Conservation (phyloP, 108 stramenopile genomes). For the Pseudonitzschia multiseries region DNA sequence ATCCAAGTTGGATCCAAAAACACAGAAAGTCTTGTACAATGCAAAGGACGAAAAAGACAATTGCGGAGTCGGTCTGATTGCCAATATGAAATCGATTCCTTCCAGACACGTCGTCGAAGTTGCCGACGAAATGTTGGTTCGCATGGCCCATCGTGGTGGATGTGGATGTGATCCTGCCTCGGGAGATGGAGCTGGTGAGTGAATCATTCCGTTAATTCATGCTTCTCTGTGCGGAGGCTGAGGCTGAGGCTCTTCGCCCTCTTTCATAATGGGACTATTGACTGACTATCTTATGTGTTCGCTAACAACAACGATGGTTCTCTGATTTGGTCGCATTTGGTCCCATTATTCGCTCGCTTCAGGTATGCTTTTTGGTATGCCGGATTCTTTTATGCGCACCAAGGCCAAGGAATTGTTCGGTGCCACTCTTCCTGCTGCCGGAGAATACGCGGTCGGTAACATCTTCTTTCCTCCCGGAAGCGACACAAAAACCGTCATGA, state of each 20-base stretch:
- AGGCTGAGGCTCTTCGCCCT: too few relatives aligned
- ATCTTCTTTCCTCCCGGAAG: constrained; percentile 92
- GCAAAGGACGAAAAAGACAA: constrained; percentile 78
- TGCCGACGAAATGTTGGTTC: constrained; percentile 96
- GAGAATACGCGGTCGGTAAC: constrained; percentile 92
- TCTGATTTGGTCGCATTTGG: too few relatives aligned
- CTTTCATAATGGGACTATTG: too few relatives aligned
- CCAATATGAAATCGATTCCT: constrained; percentile 79
- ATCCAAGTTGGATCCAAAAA: constrained; percentile 27
- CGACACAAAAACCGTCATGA: constrained; percentile 56
- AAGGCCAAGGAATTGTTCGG: constrained; percentile 77
- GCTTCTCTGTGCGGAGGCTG: background rate
- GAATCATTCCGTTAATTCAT: background rate
- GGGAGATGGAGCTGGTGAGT: constrained; percentile 91
- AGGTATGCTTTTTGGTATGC: constrained; percentile 93
- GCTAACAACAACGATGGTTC: too few relatives aligned
- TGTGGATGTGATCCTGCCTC: constrained; percentile 90
- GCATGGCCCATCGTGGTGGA: constrained; percentile 96
- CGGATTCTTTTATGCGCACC: constrained; percentile 91
- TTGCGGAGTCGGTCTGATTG: constrained; percentile 91
- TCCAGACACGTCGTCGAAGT: constrained; percentile 89
- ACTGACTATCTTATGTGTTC: too few relatives aligned
- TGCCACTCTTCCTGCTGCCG: constrained; percentile 75
- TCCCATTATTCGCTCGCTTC: background rate
- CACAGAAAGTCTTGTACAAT: constrained; percentile 72